Percentiles rank a stretch among this genome's conserved stretches.
Conservation (phyloP, 768 basidiomycete genomes). For the Serendipita vermifera region DNA sequence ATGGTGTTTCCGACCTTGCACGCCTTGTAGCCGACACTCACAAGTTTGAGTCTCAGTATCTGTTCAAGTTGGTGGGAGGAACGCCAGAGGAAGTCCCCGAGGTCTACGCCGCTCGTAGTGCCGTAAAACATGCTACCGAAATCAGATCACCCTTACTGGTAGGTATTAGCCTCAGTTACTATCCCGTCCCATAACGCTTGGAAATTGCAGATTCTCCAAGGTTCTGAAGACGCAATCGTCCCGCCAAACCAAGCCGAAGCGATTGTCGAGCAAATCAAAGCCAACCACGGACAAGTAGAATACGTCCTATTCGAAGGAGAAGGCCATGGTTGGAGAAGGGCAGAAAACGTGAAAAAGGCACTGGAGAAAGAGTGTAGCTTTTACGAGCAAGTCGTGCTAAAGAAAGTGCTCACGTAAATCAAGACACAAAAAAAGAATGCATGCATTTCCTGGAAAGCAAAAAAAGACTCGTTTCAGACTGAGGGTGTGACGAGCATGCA, state of each 20-base stretch:
- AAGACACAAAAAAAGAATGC: no score
- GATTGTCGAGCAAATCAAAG: conserved; percentile 42
- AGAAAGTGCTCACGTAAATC: no score
- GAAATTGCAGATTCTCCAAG: conserved; percentile 48
- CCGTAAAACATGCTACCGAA: conserved; percentile 45
- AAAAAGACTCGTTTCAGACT: no score
- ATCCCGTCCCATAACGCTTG: neutral
- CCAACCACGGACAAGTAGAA: conserved; percentile 40
- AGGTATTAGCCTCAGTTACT: conserved; percentile 18
- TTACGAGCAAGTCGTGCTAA: conserved; percentile 44
- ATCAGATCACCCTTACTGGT: conserved; percentile 56
- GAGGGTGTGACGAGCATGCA: no score
- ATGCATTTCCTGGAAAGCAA: no score
- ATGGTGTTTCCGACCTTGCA: conserved; percentile 53
- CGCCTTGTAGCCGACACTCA: conserved; percentile 50
- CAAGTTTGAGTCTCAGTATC: conserved; percentile 53
- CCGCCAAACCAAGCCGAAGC: conserved; percentile 50
- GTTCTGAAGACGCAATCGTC: conserved; percentile 47
- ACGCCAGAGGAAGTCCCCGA: conserved; percentile 38
- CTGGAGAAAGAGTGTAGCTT: conserved; percentile 41
- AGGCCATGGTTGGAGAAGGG: conserved; percentile 51
- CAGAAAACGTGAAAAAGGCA: conserved; percentile 40
- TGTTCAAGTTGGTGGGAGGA: conserved; percentile 53
- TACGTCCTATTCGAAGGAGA: conserved; percentile 51
- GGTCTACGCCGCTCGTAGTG: conserved; percentile 47